Evolutionary conservation across 768 basidiomycete species (phyloP).

Genomic region (Lactarius deliciosus): DNA sequence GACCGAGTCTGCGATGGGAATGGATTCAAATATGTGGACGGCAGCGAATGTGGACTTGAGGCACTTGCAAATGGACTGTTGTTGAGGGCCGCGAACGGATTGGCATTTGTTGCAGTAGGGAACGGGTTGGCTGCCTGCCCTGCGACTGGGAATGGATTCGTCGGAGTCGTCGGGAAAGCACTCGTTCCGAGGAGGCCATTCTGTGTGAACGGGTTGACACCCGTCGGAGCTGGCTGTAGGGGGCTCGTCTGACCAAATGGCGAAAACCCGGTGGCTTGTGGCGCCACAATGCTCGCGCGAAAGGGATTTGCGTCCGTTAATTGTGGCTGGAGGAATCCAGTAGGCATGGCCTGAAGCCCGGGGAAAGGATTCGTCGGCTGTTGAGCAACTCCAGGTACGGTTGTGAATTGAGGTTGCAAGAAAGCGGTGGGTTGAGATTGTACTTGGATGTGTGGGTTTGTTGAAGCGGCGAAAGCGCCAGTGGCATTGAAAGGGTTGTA

Average conservation of each 20-base stretch:
- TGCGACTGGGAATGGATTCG: constrained; percentile 15
- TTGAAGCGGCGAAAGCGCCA: constrained; percentile 55
- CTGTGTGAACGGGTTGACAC: constrained; percentile 24
- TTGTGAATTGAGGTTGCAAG: constrained; percentile 34
- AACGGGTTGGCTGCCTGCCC: constrained; percentile 21
- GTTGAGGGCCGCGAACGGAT: constrained; percentile 13
- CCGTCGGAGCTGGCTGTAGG: constrained; percentile 19
- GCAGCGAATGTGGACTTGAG: constrained; percentile 2
- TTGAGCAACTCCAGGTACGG: constrained; percentile 19
- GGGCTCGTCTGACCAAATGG: constrained; percentile 24
- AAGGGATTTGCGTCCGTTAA: constrained; percentile 66
- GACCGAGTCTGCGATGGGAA: constrained; percentile 14
- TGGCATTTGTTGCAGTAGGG: constrained; percentile 10
- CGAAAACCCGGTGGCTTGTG: constrained; percentile 25
- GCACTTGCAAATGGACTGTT: background rate
- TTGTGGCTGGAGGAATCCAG: constrained; percentile 51
- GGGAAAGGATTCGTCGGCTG: constrained; percentile 36
- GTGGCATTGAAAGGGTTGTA: constrained; percentile 78
- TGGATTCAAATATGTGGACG: constrained; percentile 6
- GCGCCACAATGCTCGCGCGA: constrained; percentile 61
- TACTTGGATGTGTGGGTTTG: constrained; percentile 38
- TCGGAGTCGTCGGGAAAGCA: constrained; percentile 6
- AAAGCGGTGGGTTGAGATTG: constrained; percentile 54
- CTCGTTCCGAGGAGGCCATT: constrained; percentile 11
- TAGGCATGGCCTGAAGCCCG: constrained; percentile 56